Evolutionary conservation across 192 early-diverging fungal species (phyloP).

Genomic region (Backusella tuberculispora): DNA sequence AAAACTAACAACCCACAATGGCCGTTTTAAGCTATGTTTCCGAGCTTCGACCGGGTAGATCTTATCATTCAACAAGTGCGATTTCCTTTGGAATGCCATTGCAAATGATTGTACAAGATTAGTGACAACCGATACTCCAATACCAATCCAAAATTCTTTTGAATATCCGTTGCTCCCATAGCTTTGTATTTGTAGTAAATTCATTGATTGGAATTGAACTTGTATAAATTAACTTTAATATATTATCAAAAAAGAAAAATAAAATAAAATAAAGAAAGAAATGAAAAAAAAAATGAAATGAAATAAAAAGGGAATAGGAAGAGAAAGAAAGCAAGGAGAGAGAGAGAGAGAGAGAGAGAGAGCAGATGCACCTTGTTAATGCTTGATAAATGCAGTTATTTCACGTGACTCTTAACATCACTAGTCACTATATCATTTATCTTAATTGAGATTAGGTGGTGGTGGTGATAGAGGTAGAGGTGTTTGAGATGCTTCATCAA

Average conservation of each 20-base stretch:
- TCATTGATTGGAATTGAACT: not conserved
- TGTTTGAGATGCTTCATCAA: conserved; percentile 5
- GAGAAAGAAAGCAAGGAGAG: not conserved
- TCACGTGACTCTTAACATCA: not conserved
- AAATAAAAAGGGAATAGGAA: not conserved
- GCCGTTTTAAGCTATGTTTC: conserved; percentile 53
- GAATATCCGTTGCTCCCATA: conserved; percentile 9
- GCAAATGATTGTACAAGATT: conserved; percentile 57
- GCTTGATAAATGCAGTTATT: not conserved
- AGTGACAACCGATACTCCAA: conserved; percentile 28
- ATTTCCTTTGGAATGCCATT: conserved; percentile 76
- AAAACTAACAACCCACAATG: conserved; percentile 71
- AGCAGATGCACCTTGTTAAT: not conserved
- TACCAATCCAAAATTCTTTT: conserved; percentile 39
- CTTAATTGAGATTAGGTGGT: not conserved
- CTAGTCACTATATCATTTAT: not conserved
- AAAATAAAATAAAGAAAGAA: conserved; percentile 2
- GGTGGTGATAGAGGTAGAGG: conserved; percentile 4
- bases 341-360: not conserved
- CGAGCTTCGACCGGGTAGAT: conserved; percentile 53
- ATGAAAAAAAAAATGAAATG: not conserved
- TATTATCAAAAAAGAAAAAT: not conserved
- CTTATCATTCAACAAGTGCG: conserved; percentile 64
- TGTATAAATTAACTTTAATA: not conserved
- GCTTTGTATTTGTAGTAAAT: not conserved